Base-by-base conservation (phyloP, 2,329 filamentous ascomycete genomes). In the Trichoderma koningiopsis region DNA sequence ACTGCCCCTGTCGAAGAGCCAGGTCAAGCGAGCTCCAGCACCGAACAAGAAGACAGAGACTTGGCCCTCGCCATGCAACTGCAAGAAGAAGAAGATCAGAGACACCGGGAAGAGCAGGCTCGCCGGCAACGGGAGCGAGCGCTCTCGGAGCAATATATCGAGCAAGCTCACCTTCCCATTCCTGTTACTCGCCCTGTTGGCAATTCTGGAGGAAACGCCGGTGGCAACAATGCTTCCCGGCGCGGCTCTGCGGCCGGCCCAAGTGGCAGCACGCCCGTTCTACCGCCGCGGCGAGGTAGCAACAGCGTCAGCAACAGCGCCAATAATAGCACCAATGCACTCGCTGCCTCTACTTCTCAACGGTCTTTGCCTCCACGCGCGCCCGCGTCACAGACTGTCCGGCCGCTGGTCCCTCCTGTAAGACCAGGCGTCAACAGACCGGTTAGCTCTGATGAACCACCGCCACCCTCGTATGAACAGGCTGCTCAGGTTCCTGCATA, bases 21-120 rank as follows among this genome's bases (percentile, higher is more conserved):
- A 14, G 72, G 74, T 2, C 75, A 79, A 0, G 71, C 79, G 57
- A 83, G 81, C 11, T 81, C 83, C 22, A 79, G 81, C 71, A 80
- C 84, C 72, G 85, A 91, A 80, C 86, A 96, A 82, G 89, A 97
- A 80, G 94, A 97, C 75, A 89, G 94, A 70, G 92, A 96, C 71
- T 81, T 97, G 35, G 96, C 96, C 0, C 85, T 98, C 3, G 94
- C 95, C 0, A 84, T 99, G 7, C 96, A 98, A 76, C 86, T 97
- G 1, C 95, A 98, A 77, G 96, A 98, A 75, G 94, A 97, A 77
- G 95, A 98, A 78, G 93, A 97, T 72, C 90, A 93, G 75, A 87
- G 89, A 16, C 88, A 94, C 72, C 86, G 87, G n/a, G 85, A 88
- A 61, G 86, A 89, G 60, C 85, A 89, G 69, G 88, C 87, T 11